Base-by-base conservation (phyloP, 2,329 filamentous ascomycete genomes). In the Ascochyta clinopodiicola region DNA sequence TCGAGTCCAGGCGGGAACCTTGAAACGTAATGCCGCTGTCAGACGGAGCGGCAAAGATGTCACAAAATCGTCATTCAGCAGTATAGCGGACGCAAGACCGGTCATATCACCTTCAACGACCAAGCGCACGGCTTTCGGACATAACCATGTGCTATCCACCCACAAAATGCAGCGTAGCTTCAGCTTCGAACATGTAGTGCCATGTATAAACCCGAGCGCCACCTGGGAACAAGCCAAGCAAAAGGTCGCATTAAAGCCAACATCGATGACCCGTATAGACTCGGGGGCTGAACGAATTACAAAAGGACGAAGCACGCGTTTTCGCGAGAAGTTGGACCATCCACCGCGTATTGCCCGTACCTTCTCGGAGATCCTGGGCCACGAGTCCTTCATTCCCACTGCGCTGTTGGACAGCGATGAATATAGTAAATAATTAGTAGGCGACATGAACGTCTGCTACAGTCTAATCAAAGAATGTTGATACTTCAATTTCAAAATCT, bases 301-400 rank as follows among this genome's bases (percentile, higher is more conserved):
- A 24, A 19, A 31, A 6, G 13, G n/a, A 9, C 36, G 32, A 29
- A 32, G 24, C 37, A 25, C 37, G 21, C 32, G 15, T 5, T 43
- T 34, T 19, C 32, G 32, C 6, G 37, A 51, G 22, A 24, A 51
- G n/a, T 2, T 24, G 15, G 31, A 47, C 3, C 12, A 34, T 22
- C 42, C 5, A 44, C 36, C 36, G 21, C 15, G 13, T 13, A 21
- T 50, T 17, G 31, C 46, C 32, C 43, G 31, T 22, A 51, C 47
- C 2, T 50, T 56, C 37, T 43, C 46, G 2, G 27, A 47, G 36
- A 56, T 56, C 6, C 19, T 56, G 21, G 25, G 42, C 13, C 9
- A 12, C 19, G 34, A 43, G 25, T 13, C 42, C n/a, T 51, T 47
- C n/a, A 17, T 56, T 24, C 37, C 37, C 22, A 47, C 42, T 6